Evolutionary conservation across 352 stramenopile genomes (phyloP).

Genomic region (Phytopythium montanum): DNA sequence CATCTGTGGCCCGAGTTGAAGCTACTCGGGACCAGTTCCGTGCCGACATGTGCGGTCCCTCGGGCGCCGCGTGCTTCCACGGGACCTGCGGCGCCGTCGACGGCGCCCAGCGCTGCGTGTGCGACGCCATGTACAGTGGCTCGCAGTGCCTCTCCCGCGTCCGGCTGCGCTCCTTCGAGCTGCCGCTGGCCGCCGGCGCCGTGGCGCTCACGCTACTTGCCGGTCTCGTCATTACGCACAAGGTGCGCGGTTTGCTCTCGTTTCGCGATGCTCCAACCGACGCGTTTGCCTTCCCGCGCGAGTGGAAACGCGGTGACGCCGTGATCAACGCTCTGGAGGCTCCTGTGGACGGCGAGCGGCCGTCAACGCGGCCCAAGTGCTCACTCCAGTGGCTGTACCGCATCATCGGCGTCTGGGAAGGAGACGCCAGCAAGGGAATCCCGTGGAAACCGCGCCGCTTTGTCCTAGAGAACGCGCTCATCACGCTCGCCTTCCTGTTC

Average conservation of each 20-base stretch:
- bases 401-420: conserved; percentile 36
- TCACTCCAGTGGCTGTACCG: background rate
- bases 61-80: conserved; percentile 39
- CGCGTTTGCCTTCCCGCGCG: conserved; percentile 47
- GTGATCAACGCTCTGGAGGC: background rate
- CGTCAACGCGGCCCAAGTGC: background rate
- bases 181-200: conserved; percentile 35
- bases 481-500: conserved; percentile 25
- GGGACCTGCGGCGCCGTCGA: conserved; percentile 28
- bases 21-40: background rate
- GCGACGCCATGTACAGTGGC: conserved; percentile 41
- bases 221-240: conserved; percentile 23
- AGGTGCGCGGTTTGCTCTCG: conserved; percentile 22
- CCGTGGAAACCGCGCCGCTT: conserved; percentile 18
- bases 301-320: conserved; percentile 7
- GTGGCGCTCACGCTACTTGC: conserved; percentile 35
- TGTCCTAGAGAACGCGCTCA: conserved; percentile 25
- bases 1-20: no score
- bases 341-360: background rate
- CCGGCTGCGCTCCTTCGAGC: conserved; percentile 44
- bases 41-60: conserved; percentile 42
- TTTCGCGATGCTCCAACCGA: conserved; percentile 29
- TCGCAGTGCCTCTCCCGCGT: conserved; percentile 40
- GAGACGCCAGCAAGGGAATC: conserved; percentile 25
- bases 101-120: conserved; percentile 28